These are phyloP conservation scores for Fonsecaea monophora DNA, from an alignment of 2,329 filamentous ascomycete species.

Conservation along the genomic window DNA sequence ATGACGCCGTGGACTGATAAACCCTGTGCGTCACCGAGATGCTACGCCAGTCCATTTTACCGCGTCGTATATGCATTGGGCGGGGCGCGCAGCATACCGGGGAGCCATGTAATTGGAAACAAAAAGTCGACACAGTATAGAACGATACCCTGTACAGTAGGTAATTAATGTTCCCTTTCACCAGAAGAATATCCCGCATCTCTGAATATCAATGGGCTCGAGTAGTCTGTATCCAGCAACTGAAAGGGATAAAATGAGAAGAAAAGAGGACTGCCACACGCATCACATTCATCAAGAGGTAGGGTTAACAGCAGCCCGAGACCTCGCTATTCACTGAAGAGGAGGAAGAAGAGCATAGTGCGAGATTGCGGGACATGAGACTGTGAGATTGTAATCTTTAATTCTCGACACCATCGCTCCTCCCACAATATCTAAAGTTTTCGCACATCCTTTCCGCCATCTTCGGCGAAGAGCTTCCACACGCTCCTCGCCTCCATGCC, in stretches of 20 bases:
- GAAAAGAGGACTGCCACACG: too few species aligned
- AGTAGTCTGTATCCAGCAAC: not conserved
- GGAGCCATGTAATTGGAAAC: not conserved
- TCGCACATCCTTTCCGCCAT: slow-evolving; percentile 8
- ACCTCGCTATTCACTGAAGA: too few species aligned
- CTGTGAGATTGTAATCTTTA: too few species aligned
- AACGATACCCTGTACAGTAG: slow-evolving; percentile 30
- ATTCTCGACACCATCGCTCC: not conserved
- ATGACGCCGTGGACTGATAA: slow-evolving; percentile 36
- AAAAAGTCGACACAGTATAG: slow-evolving; percentile 20
- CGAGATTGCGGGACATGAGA: too few species aligned
- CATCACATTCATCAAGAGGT: too few species aligned
- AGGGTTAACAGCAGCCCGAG: too few species aligned
- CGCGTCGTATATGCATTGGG: not conserved
- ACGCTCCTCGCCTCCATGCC: slow-evolving; percentile 20
- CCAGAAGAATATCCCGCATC: not conserved
- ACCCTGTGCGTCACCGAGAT: not conserved
- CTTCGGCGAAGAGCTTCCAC: slow-evolving; percentile 19
- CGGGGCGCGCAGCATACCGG: not conserved
- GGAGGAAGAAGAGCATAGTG: too few species aligned
- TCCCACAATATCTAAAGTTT: not conserved
- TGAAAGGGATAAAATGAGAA: too few species aligned
- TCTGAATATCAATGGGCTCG: not conserved
- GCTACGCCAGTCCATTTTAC: not conserved
- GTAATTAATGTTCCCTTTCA: not conserved